phyloP scores from a whole-genome alignment of 1,284 basidiomycete species.

The Lignosus rhinocerotis region DNA sequence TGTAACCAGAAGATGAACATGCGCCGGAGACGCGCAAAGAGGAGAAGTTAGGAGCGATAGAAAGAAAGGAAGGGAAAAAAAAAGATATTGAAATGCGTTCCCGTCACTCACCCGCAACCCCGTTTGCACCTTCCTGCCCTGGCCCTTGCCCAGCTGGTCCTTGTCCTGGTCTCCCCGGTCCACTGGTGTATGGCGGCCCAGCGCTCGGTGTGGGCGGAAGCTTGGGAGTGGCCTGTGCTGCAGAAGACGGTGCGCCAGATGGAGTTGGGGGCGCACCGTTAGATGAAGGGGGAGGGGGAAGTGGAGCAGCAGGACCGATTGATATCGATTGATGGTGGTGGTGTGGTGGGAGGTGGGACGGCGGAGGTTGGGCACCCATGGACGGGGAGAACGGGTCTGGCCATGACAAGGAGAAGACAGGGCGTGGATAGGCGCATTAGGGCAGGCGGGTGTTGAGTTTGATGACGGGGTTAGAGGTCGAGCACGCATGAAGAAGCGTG shows the following conservation, averaged over 20 bases:
- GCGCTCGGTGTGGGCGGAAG: constrained; percentile 27
- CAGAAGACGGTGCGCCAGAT: constrained; percentile 11
- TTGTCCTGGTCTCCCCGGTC: constrained; percentile 17
- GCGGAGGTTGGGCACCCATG: constrained; percentile 19
- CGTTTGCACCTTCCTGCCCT: constrained; percentile 21
- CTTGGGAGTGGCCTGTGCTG: constrained; percentile 27
- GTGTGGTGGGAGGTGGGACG: constrained; percentile 18
- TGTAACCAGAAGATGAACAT: not conserved
- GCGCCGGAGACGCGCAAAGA: not conserved
- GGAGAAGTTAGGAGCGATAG: not conserved
- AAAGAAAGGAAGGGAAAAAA: not conserved
- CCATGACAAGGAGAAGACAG: not conserved
- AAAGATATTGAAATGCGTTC: not conserved
- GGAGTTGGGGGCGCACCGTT: constrained; percentile 19
- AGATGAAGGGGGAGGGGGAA: constrained; percentile 14
- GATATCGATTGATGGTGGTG: constrained; percentile 28
- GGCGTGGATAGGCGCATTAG: not conserved
- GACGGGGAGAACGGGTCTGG: constrained; percentile 28
- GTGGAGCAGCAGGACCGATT: constrained; percentile 22
- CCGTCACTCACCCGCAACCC: constrained; percentile 19
- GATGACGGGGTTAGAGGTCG: not conserved
- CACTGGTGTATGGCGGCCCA: constrained; percentile 20
- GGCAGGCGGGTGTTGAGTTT: not conserved
- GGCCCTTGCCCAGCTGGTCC: constrained; percentile 20
- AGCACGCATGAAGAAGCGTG: constrained; percentile 18